Evolutionary conservation across 2,329 filamentous ascomycete genomes (phyloP).

Genomic region (Colletotrichum chrysophilum): DNA sequence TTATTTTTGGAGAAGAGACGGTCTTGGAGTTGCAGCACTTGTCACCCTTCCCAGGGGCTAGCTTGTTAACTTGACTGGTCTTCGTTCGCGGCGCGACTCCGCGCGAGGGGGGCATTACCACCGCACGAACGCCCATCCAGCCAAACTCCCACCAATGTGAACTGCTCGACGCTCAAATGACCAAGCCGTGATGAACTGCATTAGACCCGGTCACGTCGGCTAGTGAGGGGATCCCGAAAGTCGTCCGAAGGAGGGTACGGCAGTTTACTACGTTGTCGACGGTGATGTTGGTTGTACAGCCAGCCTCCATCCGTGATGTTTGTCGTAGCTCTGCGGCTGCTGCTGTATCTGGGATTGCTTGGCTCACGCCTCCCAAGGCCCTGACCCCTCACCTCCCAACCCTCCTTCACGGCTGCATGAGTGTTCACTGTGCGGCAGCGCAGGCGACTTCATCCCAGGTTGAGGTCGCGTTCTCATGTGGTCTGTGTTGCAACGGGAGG

Average conservation of each 20-base stretch:
- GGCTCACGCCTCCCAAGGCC: neutral
- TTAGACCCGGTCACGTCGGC: slow-evolving; percentile 12
- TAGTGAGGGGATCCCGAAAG: slow-evolving; percentile 9
- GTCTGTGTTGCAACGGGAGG: neutral
- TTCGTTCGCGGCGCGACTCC: neutral
- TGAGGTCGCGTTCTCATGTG: neutral
- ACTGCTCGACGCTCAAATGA: neutral
- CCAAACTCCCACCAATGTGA: slow-evolving; percentile 6
- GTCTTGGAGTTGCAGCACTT: neutral
- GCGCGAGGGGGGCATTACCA: neutral
- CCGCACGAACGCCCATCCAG: neutral
- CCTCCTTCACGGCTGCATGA: neutral
- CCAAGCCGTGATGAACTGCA: slow-evolving; percentile 6
- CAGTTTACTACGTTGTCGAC: neutral
- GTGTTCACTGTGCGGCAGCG: neutral
- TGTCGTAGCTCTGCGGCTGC: neutral
- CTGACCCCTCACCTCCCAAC: neutral
- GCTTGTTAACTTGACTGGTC: neutral
- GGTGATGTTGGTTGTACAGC: neutral
- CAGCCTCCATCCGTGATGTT: neutral
- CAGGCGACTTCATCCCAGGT: neutral
- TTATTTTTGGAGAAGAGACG: neutral
- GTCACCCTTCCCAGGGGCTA: neutral
- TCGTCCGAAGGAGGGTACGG: slow-evolving; percentile 16
- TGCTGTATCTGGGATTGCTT: neutral